Base-by-base conservation (phyloP, 176 grass and related monocot species). In the Eragrostis nindensis region DNA sequence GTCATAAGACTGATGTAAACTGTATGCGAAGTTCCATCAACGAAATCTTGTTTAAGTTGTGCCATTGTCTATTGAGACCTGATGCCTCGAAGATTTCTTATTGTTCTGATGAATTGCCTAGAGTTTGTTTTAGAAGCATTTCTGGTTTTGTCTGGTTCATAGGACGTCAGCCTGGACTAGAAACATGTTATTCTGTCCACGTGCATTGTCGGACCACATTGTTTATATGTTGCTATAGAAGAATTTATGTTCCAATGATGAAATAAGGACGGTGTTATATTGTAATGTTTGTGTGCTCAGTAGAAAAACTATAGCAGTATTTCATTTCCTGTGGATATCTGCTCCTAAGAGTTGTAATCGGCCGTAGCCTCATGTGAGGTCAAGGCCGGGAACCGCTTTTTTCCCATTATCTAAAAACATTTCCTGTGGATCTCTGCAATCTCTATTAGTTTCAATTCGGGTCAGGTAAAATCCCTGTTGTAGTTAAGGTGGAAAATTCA, bases 401-500 rank as follows among this genome's bases (percentile, higher is more conserved):
- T n/a, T n/a, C n/a, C n/a, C n/a, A n/a, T n/a, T n/a, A n/a, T n/a
- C n/a, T n/a, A n/a, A n/a, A n/a, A n/a, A n/a, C n/a, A n/a, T n/a
- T n/a, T n/a, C n/a, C n/a, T n/a, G n/a, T n/a, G n/a, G n/a, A n/a
- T 19, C 15, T 65, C 73, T 57, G 32, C 11, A 56, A 22, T 66
- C 19, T 19, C 53, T 81, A 0, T 36, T 22, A 8, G 14, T 21
- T 11, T 53, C 7, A 44, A 29, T 48, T n/a, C 62, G 46, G 69
- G 62, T 76, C 44, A 61, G 18, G 22, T n/a, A 43, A 81, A 11
- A 52, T 50, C 7, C 41, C 27, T 84, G 15, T 30, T 47, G 32
- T 78, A 39, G 61, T 22, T 47, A 53, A 66, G 67, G 52, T 84
- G 42, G 11, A 49, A 62, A 77, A 14, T 4, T 74, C 53, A 39